Conservation (phyloP, 257 asterid species). For the Capsicum chinense region DNA sequence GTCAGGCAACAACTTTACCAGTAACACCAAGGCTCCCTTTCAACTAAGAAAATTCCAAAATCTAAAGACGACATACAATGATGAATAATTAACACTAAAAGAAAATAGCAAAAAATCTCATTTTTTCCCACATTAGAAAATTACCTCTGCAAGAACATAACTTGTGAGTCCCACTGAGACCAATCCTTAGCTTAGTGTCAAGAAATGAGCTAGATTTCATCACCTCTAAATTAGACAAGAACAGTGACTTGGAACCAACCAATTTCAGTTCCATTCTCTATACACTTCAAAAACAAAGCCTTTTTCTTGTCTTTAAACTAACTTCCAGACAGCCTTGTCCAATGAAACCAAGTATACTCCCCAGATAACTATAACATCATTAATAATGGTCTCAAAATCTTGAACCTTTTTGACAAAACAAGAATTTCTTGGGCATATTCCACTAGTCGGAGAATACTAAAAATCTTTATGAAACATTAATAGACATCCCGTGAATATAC, state of each 20-base stretch:
- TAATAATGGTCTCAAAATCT: background rate
- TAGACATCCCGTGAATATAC: too few species aligned
- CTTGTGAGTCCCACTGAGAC: constrained; percentile 35
- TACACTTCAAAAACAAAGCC: constrained; percentile 25
- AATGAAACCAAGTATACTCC: background rate
- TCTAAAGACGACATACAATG: background rate
- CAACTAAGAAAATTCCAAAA: background rate
- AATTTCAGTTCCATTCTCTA: constrained; percentile 50
- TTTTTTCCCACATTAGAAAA: background rate
- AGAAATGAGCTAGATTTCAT: constrained; percentile 46
- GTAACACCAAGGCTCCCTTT: too few species aligned
- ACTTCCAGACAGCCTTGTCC: background rate
- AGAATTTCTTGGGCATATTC: constrained; percentile 30
- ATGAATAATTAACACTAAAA: background rate
- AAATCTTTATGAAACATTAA: too few species aligned
- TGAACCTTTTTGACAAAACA: background rate
- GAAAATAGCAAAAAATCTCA: background rate
- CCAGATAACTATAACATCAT: background rate
- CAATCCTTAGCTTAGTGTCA: constrained; percentile 34
- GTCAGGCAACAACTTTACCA: too few species aligned
- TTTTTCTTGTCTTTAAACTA: constrained; percentile 17
- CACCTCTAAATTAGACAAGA: constrained; percentile 41
- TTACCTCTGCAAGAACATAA: constrained; percentile 63
- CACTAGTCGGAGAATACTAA: background rate
- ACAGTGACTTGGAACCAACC: constrained; percentile 45